Conservation (phyloP, 306 rosid species). For the Abrus pulchellus region DNA sequence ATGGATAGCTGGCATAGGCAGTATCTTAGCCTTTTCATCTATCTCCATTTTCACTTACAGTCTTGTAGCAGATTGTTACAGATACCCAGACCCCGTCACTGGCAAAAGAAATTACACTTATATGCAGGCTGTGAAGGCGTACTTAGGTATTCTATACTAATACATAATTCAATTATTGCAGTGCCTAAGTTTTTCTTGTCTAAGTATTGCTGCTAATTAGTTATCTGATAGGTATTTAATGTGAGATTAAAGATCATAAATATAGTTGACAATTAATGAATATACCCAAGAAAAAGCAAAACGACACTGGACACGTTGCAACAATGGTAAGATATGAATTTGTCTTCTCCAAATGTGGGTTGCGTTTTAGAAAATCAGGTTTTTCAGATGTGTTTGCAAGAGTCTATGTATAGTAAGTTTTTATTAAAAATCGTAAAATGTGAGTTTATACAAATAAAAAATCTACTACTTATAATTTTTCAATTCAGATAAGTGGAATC, state of each 20-base stretch:
- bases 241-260: not conserved
- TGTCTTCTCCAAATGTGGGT: no score
- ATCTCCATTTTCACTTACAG: slow-evolving; percentile 54
- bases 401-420: no score
- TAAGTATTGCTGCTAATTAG: not conserved
- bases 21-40: slow-evolving; percentile 44
- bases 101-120: slow-evolving; percentile 63
- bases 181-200: not conserved
- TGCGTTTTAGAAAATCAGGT: not conserved
- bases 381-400: no score
- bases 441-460: no score
- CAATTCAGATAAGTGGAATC: not conserved
- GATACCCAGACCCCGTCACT: slow-evolving; percentile 55
- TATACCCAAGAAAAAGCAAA: not conserved
- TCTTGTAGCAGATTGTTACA: slow-evolving; percentile 61
- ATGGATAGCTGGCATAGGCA: slow-evolving; percentile 54
- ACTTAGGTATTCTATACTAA: slow-evolving; percentile 43
- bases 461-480: no score
- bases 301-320: not conserved
- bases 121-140: slow-evolving; percentile 58
- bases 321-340: not conserved
- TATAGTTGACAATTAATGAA: not conserved
- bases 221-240: not conserved
- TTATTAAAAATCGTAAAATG: no score
- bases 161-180: not conserved